Evolutionary conservation across 805 yeast genomes (phyloP).

Genomic region (Dipodascus albidus): DNA sequence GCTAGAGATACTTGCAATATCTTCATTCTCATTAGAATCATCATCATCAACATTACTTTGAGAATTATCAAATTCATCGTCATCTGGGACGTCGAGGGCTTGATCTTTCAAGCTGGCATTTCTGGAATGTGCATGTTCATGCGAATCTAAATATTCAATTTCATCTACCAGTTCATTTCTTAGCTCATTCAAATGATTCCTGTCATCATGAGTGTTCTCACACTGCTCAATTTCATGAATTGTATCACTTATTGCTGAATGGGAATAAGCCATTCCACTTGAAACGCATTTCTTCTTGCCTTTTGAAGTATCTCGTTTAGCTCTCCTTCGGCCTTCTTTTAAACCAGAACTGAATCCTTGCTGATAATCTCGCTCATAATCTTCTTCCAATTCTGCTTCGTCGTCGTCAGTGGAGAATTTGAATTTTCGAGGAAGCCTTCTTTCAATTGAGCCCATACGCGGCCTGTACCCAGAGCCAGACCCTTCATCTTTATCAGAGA

Average conservation of each 20-base stretch:
- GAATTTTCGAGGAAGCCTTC: slow-evolving; percentile 9
- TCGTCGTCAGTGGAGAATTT: slow-evolving; percentile 78
- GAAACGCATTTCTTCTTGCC: neutral
- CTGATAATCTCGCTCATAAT: slow-evolving; percentile 44
- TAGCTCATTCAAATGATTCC: slow-evolving; percentile 2
- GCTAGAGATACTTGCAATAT: slow-evolving; percentile 31
- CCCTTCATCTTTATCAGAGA: neutral
- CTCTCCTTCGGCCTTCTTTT: slow-evolving; percentile 28
- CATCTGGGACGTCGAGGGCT: slow-evolving; percentile 4
- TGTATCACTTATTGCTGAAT: neutral
- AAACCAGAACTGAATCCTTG: slow-evolving; percentile 71
- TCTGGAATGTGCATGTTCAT: slow-evolving; percentile 5
- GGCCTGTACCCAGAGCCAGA: neutral
- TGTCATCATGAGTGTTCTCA: neutral
- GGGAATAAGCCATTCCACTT: neutral
- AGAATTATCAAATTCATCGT: slow-evolving; percentile 5
- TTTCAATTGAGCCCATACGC: neutral
- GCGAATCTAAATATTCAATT: slow-evolving; percentile 3
- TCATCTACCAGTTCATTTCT: slow-evolving; percentile 5
- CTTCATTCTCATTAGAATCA: slow-evolving; percentile 27
- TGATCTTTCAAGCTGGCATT: too few species aligned
- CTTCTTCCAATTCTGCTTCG: slow-evolving; percentile 57
- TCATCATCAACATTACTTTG: slow-evolving; percentile 14
- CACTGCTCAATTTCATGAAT: neutral
- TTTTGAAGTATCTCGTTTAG: neutral